phyloP scores from a whole-genome alignment of 1,284 basidiomycete genomes.

The Thecaphora thlaspeos region DNA sequence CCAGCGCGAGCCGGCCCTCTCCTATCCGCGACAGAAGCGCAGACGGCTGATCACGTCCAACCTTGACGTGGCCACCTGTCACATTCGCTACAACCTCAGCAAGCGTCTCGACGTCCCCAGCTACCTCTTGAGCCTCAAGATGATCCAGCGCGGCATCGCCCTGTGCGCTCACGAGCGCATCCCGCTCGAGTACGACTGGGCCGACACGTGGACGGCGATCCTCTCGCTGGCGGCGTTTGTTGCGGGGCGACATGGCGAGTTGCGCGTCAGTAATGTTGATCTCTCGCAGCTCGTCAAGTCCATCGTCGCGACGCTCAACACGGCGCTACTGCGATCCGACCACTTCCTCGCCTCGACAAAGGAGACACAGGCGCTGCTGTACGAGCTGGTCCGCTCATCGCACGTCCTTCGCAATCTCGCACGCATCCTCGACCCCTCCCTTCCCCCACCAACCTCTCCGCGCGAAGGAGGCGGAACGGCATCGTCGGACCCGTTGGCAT shows the following conservation, averaged over 20 bases:
- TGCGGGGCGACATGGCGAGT: slow-evolving; percentile 26
- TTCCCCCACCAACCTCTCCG: not conserved
- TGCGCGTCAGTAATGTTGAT: slow-evolving; percentile 11
- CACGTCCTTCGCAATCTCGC: slow-evolving; percentile 20
- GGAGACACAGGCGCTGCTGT: slow-evolving; percentile 41
- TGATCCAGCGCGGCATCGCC: slow-evolving; percentile 33
- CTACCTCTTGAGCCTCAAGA: slow-evolving; percentile 36
- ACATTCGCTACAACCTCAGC: slow-evolving; percentile 47
- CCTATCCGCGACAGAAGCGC: slow-evolving; percentile 28
- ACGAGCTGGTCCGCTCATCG: slow-evolving; percentile 41
- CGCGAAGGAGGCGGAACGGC: not conserved
- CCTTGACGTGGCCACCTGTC: slow-evolving; percentile 39
- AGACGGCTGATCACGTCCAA: slow-evolving; percentile 35
- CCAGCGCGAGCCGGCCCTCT: slow-evolving; percentile 38
- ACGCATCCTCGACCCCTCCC: slow-evolving; percentile 13
- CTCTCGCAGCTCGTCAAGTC: slow-evolving; percentile 25
- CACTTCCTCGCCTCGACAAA: slow-evolving; percentile 27
- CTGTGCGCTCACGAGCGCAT: slow-evolving; percentile 35
- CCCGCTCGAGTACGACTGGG: slow-evolving; percentile 48
- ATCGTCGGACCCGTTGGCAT: not conserved
- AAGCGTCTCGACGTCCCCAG: slow-evolving; percentile 39
- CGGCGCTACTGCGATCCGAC: slow-evolving; percentile 38
- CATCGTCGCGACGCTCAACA: slow-evolving; percentile 33
- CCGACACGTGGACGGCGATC: slow-evolving; percentile 41
- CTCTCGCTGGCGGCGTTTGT: slow-evolving; percentile 34